Evolutionary conservation across 192 early-diverging fungal genomes (phyloP), one percentile per base, ranked within the genome.

Genomic region (Podila clonocystis): DNA sequence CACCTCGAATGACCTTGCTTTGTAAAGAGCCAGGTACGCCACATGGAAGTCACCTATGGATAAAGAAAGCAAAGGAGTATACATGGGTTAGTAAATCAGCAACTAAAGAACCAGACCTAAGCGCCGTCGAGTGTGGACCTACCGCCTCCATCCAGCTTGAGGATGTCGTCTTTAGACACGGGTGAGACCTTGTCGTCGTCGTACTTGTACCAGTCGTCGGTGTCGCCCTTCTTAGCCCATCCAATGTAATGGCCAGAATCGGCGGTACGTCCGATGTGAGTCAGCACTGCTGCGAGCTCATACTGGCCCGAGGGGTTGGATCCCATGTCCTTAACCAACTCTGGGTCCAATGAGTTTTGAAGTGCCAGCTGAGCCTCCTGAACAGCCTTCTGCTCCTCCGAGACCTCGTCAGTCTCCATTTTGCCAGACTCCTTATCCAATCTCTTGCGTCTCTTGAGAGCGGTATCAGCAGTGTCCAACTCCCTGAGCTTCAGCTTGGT

Each of bases 151-250:
- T 94, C 93, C 45, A 99, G 87, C 83, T 94, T 96, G 48, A 91
- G 78, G 64, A 99, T 95, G 24, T 99, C 98, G 20, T 95, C 94
- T 64, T 93, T 88, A 11, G 85, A 91, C 33, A 97, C 89, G 41
- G 90, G 86, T 6, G 94, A 93, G 15, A 99, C 98, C 34, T 95
- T 91, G 58, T 99, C 97, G 77, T 99, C 98, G 73, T 99, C 95
- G 82, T 94, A 98, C 74, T 97, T 96, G 86, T 91, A 86, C 93
- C 93, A 95, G 61, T 87, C 63, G 75, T 92, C 83, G 82, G 67
- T 86, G 58, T 89, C 91, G 3, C 85, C 89, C 70, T 93, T 93
- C 70, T 93, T 93, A 5, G 93, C 93, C 98, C 98, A 99, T 20
- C 90, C 97, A 75, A 99, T 98, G 61, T 98, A 98, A 82, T 94